Evolutionary conservation across 179 eudicot species (phyloP).

Genomic region (Silene vulgaris): DNA sequence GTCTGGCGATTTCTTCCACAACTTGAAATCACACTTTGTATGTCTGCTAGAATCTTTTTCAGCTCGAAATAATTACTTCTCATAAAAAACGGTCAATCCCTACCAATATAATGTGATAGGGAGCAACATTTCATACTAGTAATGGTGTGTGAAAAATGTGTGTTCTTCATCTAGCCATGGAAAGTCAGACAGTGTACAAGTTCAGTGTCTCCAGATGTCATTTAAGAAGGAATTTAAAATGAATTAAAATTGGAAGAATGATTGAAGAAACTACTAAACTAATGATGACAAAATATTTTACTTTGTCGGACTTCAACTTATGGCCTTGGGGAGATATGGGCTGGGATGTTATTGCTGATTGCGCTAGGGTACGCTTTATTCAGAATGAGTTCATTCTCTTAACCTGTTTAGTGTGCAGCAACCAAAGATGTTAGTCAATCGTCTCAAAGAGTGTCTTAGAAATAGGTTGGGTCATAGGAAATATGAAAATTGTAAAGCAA

Average conservation of each 20-base stretch:
- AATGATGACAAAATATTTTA: not conserved
- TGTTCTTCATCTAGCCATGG: not conserved
- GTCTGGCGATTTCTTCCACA: slow-evolving; percentile 32
- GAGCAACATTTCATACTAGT: not conserved
- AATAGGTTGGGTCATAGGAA: no score
- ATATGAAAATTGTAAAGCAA: no score
- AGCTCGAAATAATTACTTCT: not conserved
- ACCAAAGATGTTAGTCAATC: no score
- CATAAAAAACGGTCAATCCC: not conserved
- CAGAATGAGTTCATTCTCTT: no score
- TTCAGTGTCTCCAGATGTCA: not conserved
- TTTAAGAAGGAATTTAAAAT: not conserved
- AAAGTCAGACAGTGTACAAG: not conserved
- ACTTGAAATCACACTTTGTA: slow-evolving; percentile 42
- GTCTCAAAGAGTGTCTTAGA: no score
- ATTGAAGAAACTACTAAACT: no score
- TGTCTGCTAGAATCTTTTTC: slow-evolving; percentile 1
- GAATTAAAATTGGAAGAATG: not conserved
- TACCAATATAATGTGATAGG: not conserved
- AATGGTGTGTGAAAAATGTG: not conserved
- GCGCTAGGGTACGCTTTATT: not conserved
- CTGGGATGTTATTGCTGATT: not conserved
- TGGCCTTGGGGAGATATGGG: not conserved
- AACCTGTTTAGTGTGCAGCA: not conserved
- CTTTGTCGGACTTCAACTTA: not conserved